Base-by-base conservation (phyloP, 139 green algal species). In the Auxenochlorella protothecoides region DNA sequence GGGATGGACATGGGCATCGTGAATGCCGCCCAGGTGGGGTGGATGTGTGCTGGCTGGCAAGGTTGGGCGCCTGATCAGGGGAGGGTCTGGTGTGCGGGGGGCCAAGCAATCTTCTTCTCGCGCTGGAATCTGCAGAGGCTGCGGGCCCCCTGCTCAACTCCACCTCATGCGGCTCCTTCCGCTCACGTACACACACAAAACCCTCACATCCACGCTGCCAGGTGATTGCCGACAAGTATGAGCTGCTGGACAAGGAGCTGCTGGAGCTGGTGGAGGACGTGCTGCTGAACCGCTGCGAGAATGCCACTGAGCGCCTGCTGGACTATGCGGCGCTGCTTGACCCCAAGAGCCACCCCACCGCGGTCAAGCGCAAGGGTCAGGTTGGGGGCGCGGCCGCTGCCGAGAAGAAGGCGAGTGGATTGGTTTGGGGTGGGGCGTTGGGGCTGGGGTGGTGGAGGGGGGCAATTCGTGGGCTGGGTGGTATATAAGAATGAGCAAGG, bases 1-100 rank as follows among this genome's bases (percentile, higher is more conserved):
- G 94, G 94, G 78, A 98, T 99, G 94, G 94, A 99, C 89, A 99
- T 99, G 94, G 94, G 94, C 78, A 99, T 99, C 68, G 94, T 99
- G 11, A 98, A 99, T 80, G 87, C 94, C 0, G 85, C 81, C 3
- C 81, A 95, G 80, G 91, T 97, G 64, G 1, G 27, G 27, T 44
- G 27, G 27, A 44, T 44, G 27, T 44, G 27, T 44, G 27, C 27
- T 44, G 27, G 27, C 27, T 44, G 27, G 27, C 27, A 44, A 44
- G 27, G 27, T 44, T 44, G 27, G 27, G 27, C 27, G 27, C 27
- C 27, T 44, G 27, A 44, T 44, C 27, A 44, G 27, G 27, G 27
- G 27, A 44, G 27, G 27, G 27, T 44, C 27, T 1, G 27, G 27
- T 44, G 27, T 44, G 27, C 1, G 27, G 27, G 27, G 27, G 27